phyloP scores from a whole-genome alignment of 1,139 yeast genomes.

The Yamadazyma sp. region DNA sequence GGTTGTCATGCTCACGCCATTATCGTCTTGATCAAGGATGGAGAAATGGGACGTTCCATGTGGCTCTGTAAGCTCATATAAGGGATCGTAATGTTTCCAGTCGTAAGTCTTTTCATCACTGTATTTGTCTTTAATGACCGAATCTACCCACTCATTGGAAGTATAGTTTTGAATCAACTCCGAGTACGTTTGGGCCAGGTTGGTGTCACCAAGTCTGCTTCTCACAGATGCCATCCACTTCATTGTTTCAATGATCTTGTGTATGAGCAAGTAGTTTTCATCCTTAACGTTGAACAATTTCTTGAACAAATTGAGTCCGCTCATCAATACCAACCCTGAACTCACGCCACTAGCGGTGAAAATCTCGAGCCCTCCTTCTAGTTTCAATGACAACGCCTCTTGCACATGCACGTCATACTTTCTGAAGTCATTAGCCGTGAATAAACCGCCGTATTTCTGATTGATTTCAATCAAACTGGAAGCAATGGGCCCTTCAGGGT shows the following conservation, averaged over 20 bases:
- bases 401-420: slow-evolving; percentile 56
- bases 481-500: slow-evolving; percentile 76
- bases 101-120: slow-evolving; percentile 57
- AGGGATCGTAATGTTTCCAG: slow-evolving; percentile 78
- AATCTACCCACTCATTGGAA: slow-evolving; percentile 53
- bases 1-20: slow-evolving; percentile 85
- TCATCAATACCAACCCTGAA: slow-evolving; percentile 77
- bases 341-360: slow-evolving; percentile 76
- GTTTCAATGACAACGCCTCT: slow-evolving; percentile 49
- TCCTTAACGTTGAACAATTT: slow-evolving; percentile 24
- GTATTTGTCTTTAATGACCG: slow-evolving; percentile 39
- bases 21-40: slow-evolving; percentile 65
- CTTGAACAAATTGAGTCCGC: slow-evolving; percentile 70
- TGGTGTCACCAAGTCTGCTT: slow-evolving; percentile 72
- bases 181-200: slow-evolving; percentile 16
- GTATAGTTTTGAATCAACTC: slow-evolving; percentile 32
- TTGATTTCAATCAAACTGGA: slow-evolving; percentile 48
- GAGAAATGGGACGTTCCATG: slow-evolving; percentile 90
- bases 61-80: slow-evolving; percentile 70
- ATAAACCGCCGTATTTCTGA: slow-evolving; percentile 57
- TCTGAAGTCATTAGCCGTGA: slow-evolving; percentile 62
- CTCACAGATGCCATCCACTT: slow-evolving; percentile 91
- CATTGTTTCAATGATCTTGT: slow-evolving; percentile 79
- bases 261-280: slow-evolving; percentile 47
- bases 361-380: slow-evolving; percentile 49